Base-by-base conservation (phyloP, 1,284 basidiomycete genomes). In the Pseudozyma tsukubaensis region DNA sequence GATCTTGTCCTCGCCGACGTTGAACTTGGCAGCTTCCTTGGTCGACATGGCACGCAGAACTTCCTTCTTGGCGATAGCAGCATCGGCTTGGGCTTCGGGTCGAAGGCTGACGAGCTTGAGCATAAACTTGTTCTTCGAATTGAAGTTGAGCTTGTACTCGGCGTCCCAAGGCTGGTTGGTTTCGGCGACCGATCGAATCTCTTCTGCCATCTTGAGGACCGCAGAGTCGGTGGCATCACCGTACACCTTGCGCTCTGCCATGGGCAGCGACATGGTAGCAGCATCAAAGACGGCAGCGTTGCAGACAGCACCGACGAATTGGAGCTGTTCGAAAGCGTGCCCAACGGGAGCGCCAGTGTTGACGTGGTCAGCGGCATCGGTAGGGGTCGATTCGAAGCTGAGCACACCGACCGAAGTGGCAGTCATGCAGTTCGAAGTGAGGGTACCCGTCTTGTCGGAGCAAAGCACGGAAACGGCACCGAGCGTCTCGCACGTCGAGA, bases 361-460 rank as follows among this genome's bases (percentile, higher is more conserved):
- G 45, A 77, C 54, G 39, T 79, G 78, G 29, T 65, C 55, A 13
- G 49, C 40, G 7, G 73, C 75, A 13, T 80, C 75, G 6, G 40
- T 12, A 1, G 64, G 54, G 24, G 57, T 60, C 40, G 32, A 62
- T 4, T 69, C 63, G 51, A 71, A 55, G 84, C 88, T 55, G 86
- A 80, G 14, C 85, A 71, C 59, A 56, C 67, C 76, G 16, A 70
- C 80, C 89, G 89, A 78, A 85, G 86, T 70, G 61, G 69, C 76
- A 5, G 57, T 63, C 72, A 78, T 76, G 24, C 48, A 43, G 81
- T 91, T 91, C 43, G 89, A 85, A 8, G 91, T 92, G 53, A 92
- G 84, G 16, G 91, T 92, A 7, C 91, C 90, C 1, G 91, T 92
- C 84, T 91, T 91, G 81, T 91, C 90, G 4, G 90, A 91, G 11